These are phyloP conservation scores for Lentinus brumalis DNA, from an alignment of 768 basidiomycete genomes.

Conservation along the genomic window DNA sequence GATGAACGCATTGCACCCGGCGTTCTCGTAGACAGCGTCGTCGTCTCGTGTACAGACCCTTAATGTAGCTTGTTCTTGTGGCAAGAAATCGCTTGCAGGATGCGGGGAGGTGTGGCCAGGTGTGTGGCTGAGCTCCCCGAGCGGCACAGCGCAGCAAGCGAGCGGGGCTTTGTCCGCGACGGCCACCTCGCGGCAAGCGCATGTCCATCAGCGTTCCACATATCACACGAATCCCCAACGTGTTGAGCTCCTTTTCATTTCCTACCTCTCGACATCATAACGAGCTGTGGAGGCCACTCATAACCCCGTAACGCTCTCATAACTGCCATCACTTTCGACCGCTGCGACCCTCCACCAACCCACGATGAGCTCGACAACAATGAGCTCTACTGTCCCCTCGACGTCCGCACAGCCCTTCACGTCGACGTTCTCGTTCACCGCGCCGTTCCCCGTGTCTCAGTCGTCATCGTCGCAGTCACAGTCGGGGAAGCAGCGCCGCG, in stretches of 20 bases:
- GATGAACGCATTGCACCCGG: slow-evolving; percentile 67
- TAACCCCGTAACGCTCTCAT: slow-evolving; percentile 1
- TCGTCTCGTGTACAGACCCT: slow-evolving; percentile 17
- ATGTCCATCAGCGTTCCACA: slow-evolving; percentile 17
- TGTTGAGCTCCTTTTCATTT: slow-evolving; percentile 24
- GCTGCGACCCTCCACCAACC: neutral
- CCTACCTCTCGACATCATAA: slow-evolving; percentile 14
- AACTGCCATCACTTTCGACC: slow-evolving; percentile 6
- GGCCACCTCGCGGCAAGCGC: too few relatives aligned
- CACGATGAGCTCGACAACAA: slow-evolving; percentile 12
- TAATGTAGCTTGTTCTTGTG: too few relatives aligned
- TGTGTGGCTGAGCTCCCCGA: too few relatives aligned
- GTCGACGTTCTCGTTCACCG: slow-evolving; percentile 66
- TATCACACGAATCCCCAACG: slow-evolving; percentile 20
- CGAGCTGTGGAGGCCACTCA: slow-evolving; percentile 16
- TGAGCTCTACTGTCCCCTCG: slow-evolving; percentile 16
- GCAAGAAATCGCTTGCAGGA: too few relatives aligned
- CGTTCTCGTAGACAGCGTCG: slow-evolving; percentile 33
- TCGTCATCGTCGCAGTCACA: too few relatives aligned
- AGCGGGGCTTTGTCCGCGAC: too few relatives aligned
- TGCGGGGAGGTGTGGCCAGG: too few relatives aligned
- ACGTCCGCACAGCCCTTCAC: slow-evolving; percentile 39
- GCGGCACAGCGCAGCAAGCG: slow-evolving; percentile 13
- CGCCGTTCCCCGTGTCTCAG: too few relatives aligned
- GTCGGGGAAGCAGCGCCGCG: too few relatives aligned